A percentile compares a stretch with the other conserved stretches of the same genome.
These are phyloP conservation scores for Saksenaea vasiformis DNA, from an alignment of 371 early-diverging fungal species.

Conservation along the genomic window DNA sequence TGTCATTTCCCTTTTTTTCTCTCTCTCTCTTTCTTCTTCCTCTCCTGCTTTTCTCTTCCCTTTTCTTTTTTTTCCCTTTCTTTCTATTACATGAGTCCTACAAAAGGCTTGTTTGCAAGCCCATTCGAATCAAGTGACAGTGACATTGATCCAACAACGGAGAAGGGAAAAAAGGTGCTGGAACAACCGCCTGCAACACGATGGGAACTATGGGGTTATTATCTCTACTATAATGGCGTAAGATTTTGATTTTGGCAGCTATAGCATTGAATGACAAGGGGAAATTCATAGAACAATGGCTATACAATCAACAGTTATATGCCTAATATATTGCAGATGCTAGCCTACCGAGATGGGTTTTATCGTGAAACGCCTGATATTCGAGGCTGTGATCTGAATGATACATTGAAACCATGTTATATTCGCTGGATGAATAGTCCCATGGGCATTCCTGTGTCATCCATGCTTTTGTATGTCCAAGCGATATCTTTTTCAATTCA, in stretches of 20 bases:
- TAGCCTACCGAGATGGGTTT: conserved; percentile 46
- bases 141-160: conserved; percentile 30
- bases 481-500: conserved; percentile 50
- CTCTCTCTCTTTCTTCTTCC: not conserved
- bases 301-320: conserved; percentile 47
- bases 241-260: not conserved
- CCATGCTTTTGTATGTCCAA: conserved; percentile 51
- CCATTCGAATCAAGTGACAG: conserved; percentile 33
- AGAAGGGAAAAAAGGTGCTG: conserved; percentile 23
- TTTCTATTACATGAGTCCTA: not conserved
- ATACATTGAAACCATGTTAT: conserved; percentile 32
- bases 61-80: not conserved
- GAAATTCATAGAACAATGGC: conserved; percentile 40
- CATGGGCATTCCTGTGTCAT: conserved; percentile 38
- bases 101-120: conserved; percentile 17
- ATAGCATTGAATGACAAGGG: not conserved
- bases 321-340: conserved; percentile 46
- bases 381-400: conserved; percentile 32
- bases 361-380: conserved; percentile 33
- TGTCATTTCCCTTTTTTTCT: not conserved
- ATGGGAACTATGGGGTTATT: conserved; percentile 51
- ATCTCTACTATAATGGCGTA: conserved; percentile 56
- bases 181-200: conserved; percentile 42
- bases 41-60: not conserved
- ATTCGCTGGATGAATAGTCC: conserved; percentile 30